Evolutionary conservation across 2,329 filamentous ascomycete genomes (phyloP), one percentile per base, ranked within the genome.

Genomic region (Raffaelea ambrosiae): DNA sequence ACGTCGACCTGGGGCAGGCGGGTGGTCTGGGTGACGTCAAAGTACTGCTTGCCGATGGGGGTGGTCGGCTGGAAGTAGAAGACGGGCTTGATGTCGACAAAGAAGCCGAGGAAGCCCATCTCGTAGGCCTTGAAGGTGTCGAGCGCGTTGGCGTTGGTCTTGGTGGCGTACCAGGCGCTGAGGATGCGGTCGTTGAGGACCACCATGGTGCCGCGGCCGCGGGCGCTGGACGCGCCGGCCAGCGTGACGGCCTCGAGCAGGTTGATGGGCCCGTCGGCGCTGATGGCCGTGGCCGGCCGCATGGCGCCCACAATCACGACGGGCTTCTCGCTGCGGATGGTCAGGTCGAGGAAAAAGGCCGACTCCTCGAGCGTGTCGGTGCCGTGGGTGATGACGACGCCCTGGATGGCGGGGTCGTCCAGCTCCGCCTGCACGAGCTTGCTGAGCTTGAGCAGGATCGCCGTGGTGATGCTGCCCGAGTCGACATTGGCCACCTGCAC

Each of bases 331-430:
- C 71, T 76, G 54, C 72, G 71, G 31, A 81, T 59, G 0, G 76
- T 79, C 3, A 76, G 62, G 52, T 82, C 74, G 9, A 83, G 63
- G 64, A 81, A 82, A 64, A 83, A 82, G 9, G 78, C 75, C 1
- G 75, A 74, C 60, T 83, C 79, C 55, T 83, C 79, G 1, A 84
- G 66, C 0, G 77, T 81, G 55, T 84, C 81, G 9, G 81, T 84
- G 43, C 81, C 80, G 55, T 84, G 80, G 1, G 80, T 83, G 46
- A 84, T 64, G 5, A 83, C 75, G 7, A 73, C 75, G 33, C 72
- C 77, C 62, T 65, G 61, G 31, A 61, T 62, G 44, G 61, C 54
- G n/a, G 63, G 62, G 48, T 57, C 59, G 22, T 70, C 67, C 4
- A 79, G 64, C 48, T 74, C 72, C 5, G 52, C 51, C 48, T 75